Conservation (phyloP, 495 filamentous ascomycete species). For the Achaetomiella virescens region DNA sequence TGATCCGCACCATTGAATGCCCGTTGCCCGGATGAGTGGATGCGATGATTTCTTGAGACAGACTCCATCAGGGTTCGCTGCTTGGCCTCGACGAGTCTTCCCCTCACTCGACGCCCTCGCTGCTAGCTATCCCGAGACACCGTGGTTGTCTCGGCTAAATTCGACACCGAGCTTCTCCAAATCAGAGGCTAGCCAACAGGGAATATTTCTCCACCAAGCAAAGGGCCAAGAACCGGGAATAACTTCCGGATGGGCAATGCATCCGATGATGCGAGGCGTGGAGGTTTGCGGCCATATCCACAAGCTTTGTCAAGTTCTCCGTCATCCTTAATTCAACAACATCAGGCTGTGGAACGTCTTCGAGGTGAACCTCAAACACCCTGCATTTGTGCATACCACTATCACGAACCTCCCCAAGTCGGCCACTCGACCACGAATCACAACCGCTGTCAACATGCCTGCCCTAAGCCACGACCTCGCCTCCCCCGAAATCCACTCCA, state of each 20-base stretch:
- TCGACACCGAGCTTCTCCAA: neutral
- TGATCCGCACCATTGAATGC: neutral
- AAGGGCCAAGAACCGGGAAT: neutral
- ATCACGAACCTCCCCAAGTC: neutral
- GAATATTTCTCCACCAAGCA: constrained; percentile 1
- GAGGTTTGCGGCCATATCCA: too few species aligned
- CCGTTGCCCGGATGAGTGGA: neutral
- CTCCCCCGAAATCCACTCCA: constrained; percentile 45
- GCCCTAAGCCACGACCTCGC: constrained; percentile 33
- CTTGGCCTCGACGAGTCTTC: neutral
- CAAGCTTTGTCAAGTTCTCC: too few species aligned
- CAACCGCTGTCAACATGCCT: constrained; percentile 31
- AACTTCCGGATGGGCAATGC: neutral
- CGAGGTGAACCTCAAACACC: too few species aligned
- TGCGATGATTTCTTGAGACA: neutral
- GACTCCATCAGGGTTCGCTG: neutral
- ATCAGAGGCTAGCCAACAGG: neutral
- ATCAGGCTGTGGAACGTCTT: too few species aligned
- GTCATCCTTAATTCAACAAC: too few species aligned
- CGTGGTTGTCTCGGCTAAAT: neutral
- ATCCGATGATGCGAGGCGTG: too few species aligned
- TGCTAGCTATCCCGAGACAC: neutral
- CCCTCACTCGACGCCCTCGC: neutral
- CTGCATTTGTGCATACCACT: too few species aligned
- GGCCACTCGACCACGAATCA: too few species aligned